phyloP scores from a whole-genome alignment of 2,329 filamentous ascomycete genomes.

The Sclerotinia spermophila region DNA sequence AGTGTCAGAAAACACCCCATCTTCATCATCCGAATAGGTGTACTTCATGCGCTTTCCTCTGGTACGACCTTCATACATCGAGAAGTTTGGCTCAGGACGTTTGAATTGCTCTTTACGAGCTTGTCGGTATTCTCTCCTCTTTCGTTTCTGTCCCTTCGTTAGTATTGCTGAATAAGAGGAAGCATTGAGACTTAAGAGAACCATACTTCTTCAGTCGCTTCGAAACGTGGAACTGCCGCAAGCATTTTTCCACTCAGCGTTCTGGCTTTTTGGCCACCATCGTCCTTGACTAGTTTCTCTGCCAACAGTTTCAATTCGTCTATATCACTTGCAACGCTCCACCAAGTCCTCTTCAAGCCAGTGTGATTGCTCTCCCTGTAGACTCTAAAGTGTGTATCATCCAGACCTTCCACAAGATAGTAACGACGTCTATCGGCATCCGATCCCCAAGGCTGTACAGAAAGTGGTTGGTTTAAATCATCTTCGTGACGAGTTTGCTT shows the following conservation, averaged over 20 bases:
- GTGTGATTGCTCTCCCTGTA: conserved; percentile 90
- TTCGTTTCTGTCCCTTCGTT: conserved; percentile 67
- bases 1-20: conserved; percentile 61
- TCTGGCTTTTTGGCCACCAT: conserved; percentile 77
- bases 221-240: conserved; percentile 81
- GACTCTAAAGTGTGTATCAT: conserved; percentile 89
- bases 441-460: conserved; percentile 84
- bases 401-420: conserved; percentile 87
- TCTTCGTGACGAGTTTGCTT: conserved; percentile 79
- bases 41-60: conserved; percentile 96
- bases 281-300: conserved; percentile 69
- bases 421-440: conserved; percentile 91
- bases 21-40: conserved; percentile 88
- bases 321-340: conserved; percentile 86
- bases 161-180: conserved; percentile 21
- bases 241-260: conserved; percentile 73
- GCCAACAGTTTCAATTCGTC: conserved; percentile 76
- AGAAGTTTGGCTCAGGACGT: conserved; percentile 83
- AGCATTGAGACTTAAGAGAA: background rate
- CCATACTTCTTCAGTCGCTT: conserved; percentile 83
- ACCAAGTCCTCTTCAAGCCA: conserved; percentile 76
- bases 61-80: conserved; percentile 92
- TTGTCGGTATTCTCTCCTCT: conserved; percentile 85
- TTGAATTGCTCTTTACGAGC: conserved; percentile 72
- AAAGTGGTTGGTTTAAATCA: conserved; percentile 77